Evolutionary conservation across 1,139 yeast genomes (phyloP).

Genomic region (Sugiyamaella novakii): DNA sequence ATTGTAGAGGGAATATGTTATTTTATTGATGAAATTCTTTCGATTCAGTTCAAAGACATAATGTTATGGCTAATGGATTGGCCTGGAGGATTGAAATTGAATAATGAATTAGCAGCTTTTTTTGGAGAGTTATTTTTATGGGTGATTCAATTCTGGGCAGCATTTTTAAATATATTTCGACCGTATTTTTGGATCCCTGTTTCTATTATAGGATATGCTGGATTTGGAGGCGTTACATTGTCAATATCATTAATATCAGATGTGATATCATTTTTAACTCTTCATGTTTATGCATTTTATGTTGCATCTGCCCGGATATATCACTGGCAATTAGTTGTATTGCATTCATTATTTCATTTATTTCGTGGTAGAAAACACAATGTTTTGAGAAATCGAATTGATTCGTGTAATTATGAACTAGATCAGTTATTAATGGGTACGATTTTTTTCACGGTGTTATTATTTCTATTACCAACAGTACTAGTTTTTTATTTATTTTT

Average conservation of each 20-base stretch:
- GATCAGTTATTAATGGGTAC: conserved; percentile 91
- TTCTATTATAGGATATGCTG: conserved; percentile 46
- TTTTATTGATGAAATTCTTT: conserved; percentile 46
- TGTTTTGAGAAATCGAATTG: conserved; percentile 80
- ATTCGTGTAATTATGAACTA: conserved; percentile 76
- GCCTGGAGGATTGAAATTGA: conserved; percentile 94
- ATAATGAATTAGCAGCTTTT: conserved; percentile 81
- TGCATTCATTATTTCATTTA: conserved; percentile 76
- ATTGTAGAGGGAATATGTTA: conserved; percentile 39
- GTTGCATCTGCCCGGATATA: conserved; percentile 77
- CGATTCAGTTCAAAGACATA: conserved; percentile 49
- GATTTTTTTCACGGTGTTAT: conserved; percentile 74
- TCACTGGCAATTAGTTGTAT: conserved; percentile 67
- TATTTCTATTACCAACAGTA: conserved; percentile 83
- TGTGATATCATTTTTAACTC: conserved; percentile 58
- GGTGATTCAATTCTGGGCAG: conserved; percentile 74
- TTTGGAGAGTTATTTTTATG: conserved; percentile 84
- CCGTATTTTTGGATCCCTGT: conserved; percentile 43
- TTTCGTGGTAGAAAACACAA: conserved; percentile 91
- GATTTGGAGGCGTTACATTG: conserved; percentile 63
- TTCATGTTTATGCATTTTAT: conserved; percentile 78
- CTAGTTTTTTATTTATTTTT: conserved; percentile 81
- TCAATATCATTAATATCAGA: conserved; percentile 70
- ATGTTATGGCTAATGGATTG: conserved; percentile 80
- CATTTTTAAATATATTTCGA: conserved; percentile 32